These are phyloP conservation scores for Wallacemonas rigidus DNA, from an alignment of 208 protist species.

Conservation along the genomic window DNA sequence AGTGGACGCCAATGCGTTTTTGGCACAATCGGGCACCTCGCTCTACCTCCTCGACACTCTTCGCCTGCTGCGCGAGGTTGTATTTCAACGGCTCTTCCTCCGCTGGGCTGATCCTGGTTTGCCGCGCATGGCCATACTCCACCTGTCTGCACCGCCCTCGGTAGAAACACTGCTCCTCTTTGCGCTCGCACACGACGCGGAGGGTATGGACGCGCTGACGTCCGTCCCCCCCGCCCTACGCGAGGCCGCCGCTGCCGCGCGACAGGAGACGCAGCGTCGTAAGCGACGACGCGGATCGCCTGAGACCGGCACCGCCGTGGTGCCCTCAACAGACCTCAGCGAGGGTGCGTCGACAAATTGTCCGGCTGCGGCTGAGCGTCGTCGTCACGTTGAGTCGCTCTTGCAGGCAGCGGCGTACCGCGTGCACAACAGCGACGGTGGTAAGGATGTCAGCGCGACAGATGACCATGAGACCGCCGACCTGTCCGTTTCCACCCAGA, in stretches of 20 bases:
- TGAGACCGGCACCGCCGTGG: neutral
- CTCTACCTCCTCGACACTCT: conserved; percentile 73
- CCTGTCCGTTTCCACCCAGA: neutral
- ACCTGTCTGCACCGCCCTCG: conserved; percentile 36
- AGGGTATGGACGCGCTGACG: conserved; percentile 26
- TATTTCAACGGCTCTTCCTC: conserved; percentile 83
- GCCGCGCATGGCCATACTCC: conserved; percentile 38
- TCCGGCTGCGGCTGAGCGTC: neutral
- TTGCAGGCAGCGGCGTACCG: neutral
- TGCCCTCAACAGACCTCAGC: neutral
- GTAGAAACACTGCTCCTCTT: conserved; percentile 51
- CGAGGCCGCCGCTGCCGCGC: conserved; percentile 16
- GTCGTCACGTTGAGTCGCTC: conserved; percentile 8
- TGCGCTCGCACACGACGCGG: conserved; percentile 54
- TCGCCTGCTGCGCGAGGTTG: conserved; percentile 53
- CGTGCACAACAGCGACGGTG: neutral
- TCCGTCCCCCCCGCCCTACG: conserved; percentile 20
- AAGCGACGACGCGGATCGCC: neutral
- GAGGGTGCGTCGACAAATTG: neutral
- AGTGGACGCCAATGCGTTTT: conserved; percentile 47
- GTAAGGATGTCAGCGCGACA: no score
- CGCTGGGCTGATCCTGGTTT: conserved; percentile 64
- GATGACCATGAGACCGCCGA: neutral
- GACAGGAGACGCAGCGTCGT: neutral
- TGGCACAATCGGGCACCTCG: conserved; percentile 76